These are phyloP conservation scores for Phytophthora nicotianae DNA, from an alignment of 352 stramenopile genomes.

Conservation along the genomic window DNA sequence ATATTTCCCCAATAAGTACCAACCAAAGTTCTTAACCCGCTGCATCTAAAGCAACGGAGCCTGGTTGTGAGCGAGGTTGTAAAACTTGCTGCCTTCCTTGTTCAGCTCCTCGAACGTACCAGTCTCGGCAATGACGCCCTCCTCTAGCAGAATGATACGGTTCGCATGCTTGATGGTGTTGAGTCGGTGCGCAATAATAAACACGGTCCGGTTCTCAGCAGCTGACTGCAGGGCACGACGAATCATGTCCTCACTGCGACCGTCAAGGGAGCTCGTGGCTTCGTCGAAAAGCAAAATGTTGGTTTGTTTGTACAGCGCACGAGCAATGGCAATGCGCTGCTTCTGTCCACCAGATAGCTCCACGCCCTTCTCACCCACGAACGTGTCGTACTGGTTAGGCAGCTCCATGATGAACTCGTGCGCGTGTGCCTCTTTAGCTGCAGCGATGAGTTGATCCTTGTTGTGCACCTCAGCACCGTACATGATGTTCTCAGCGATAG, in stretches of 20 bases:
- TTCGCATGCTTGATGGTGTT: constrained; percentile 87
- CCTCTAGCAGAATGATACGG: constrained; percentile 82
- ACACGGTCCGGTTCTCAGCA: constrained; percentile 73
- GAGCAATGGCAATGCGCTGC: constrained; percentile 91
- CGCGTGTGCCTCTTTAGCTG: constrained; percentile 73
- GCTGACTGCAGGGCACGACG: constrained; percentile 66
- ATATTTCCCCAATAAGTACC: constrained; percentile 35
- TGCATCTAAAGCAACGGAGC: constrained; percentile 54
- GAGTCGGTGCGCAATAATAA: constrained; percentile 87
- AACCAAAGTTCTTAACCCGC: constrained; percentile 7
- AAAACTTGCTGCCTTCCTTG: constrained; percentile 78
- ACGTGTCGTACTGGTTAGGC: constrained; percentile 95
- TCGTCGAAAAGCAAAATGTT: constrained; percentile 88
- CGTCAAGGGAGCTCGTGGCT: constrained; percentile 85
- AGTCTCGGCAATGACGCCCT: constrained; percentile 78
- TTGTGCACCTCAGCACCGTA: constrained; percentile 67
- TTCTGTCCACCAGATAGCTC: constrained; percentile 98
- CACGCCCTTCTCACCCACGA: constrained; percentile 96
- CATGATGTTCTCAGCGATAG: constrained; percentile 88
- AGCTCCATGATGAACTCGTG: constrained; percentile 87
- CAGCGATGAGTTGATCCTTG: constrained; percentile 58
- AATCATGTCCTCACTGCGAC: constrained; percentile 82
- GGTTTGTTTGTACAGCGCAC: constrained; percentile 81
- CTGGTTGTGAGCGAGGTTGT: constrained; percentile 72
- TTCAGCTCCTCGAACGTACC: constrained; percentile 83